Percentiles rank a stretch among this genome's conserved stretches.
phyloP scores from a whole-genome alignment of 768 basidiomycete species.

The Xerocomellus amylosporus region DNA sequence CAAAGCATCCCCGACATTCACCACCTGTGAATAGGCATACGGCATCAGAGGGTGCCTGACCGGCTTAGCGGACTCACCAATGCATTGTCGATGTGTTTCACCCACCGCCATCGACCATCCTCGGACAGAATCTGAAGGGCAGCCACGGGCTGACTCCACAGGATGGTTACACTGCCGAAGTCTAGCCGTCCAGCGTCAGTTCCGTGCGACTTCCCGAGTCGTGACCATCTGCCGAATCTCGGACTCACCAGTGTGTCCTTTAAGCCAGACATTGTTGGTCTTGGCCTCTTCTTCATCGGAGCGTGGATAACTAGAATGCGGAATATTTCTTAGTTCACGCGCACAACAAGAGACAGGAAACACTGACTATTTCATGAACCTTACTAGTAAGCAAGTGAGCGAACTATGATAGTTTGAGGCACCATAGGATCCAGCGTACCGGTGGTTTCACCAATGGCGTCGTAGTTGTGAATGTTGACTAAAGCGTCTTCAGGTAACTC shows the following conservation, averaged over 20 bases:
- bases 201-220: no score
- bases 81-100: conserved; percentile 58
- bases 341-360: background rate
- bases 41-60: background rate
- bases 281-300: conserved; percentile 47
- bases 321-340: background rate
- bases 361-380: conserved; percentile 66
- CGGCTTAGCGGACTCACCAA: conserved; percentile 34
- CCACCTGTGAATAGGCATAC: conserved; percentile 39
- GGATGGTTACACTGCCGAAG: conserved; percentile 52
- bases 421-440: conserved; percentile 27
- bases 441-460: conserved; percentile 41
- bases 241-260: conserved; percentile 53
- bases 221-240: no score
- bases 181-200: conserved; percentile 31
- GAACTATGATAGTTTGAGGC: background rate
- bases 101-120: conserved; percentile 56
- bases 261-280: conserved; percentile 57
- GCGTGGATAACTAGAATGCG: conserved; percentile 44
- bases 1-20: conserved; percentile 59
- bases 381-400: conserved; percentile 35
- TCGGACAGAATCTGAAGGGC: conserved; percentile 54
- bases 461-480: conserved; percentile 45
- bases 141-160: conserved; percentile 61
- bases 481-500: conserved; percentile 54